phyloP scores from a whole-genome alignment of 2,329 filamentous ascomycete genomes.

The Diplodia seriata region DNA sequence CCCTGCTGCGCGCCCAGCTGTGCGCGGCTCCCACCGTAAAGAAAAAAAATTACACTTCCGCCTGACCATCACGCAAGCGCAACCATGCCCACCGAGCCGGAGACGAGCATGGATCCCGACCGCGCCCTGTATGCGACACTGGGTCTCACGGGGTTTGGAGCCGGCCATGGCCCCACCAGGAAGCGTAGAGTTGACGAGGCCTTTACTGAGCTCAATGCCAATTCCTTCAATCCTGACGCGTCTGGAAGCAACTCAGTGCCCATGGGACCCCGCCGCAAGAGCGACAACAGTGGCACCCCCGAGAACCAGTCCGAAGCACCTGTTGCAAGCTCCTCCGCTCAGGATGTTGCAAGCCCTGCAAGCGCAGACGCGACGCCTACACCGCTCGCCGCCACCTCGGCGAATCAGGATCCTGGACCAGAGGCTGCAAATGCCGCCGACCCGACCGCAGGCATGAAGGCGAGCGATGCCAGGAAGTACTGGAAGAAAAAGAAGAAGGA shows the following conservation, averaged over 20 bases:
- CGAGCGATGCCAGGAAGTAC: slow-evolving; percentile 10
- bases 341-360: slow-evolving; percentile 19
- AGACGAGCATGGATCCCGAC: slow-evolving; percentile 49
- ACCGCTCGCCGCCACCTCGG: slow-evolving; percentile 12
- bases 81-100: background rate
- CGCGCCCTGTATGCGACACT: slow-evolving; percentile 70
- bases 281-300: slow-evolving; percentile 42
- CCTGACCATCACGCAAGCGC: background rate
- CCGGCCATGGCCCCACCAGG: slow-evolving; percentile 70
- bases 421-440: slow-evolving; percentile 8
- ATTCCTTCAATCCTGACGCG: background rate
- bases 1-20: background rate
- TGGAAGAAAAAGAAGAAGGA: slow-evolving; percentile 33
- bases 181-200: slow-evolving; percentile 70
- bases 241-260: slow-evolving; percentile 19
- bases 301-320: slow-evolving; percentile 48
- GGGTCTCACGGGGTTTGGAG: slow-evolving; percentile 77
- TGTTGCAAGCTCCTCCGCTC: slow-evolving; percentile 30
- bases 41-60: background rate
- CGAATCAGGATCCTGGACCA: slow-evolving; percentile 10
- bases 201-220: slow-evolving; percentile 47
- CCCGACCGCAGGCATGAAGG: slow-evolving; percentile 18
- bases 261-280: slow-evolving; percentile 36
- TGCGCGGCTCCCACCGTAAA: background rate
- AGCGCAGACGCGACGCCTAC: slow-evolving; percentile 3